Base-by-base conservation (phyloP, 495 filamentous ascomycete genomes). In the Lasiosphaeria ovina region DNA sequence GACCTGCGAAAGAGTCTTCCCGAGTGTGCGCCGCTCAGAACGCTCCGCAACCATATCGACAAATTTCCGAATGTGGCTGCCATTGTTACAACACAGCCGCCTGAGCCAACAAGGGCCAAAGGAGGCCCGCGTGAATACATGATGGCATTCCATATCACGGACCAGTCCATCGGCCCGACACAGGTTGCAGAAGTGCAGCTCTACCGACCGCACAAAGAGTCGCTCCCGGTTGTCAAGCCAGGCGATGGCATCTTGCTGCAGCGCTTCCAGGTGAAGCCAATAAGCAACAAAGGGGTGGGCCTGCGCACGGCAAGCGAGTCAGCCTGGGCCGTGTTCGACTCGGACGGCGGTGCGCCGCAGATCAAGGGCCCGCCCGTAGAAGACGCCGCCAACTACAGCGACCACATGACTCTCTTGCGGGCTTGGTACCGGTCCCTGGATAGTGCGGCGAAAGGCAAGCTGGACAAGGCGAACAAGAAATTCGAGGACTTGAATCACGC, bases 171-270 rank as follows among this genome's bases (percentile, higher is more conserved):
- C 10, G 77, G 75, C 0, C 79, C 81, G 1, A 66, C 63, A 31
- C 55, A 62, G 0, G 80, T 83, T 2, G 74, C 73, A 3, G 78
- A 83, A 61, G 89, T 90, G 0, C 85, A 89, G 58, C 77, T 97
- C 14, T 90, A 90, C 71, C 83, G 91, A 5, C 87, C 90, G 1
- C 85, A 87, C 67, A 87, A 86, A 64, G 81, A 82, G 11, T 82
- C 85, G 0, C 76, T 98, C 3, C 94, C 94, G 0, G 67, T 79
- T 5, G 77, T 91, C 32, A 75, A 78, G 3, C 79, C 81, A 14
- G 94, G 94, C 7, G 88, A 94, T 63, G 85, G 87, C 3, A 77
- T 97, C 24, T 71, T 98, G 42, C 79, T 98, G 11, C 81, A 88
- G 6, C 79, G 86, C 45, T 92, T 97, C 66, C 81, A 80, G 56